Base-by-base conservation (phyloP, 1,139 yeast genomes). In the Suhomyces atakaporum region DNA sequence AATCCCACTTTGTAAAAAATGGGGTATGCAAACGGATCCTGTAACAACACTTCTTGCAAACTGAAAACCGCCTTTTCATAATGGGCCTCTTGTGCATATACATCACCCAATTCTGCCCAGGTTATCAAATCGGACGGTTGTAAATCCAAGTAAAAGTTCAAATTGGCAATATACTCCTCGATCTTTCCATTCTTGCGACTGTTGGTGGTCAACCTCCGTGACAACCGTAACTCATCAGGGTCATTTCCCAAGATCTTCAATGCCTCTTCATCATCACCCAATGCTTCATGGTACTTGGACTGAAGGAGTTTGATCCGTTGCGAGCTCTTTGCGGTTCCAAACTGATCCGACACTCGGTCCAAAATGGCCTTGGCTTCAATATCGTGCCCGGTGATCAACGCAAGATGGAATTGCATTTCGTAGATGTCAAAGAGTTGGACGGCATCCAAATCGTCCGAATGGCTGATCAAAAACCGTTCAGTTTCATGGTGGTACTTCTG, bases 81-180 rank as follows among this genome's bases (percentile, higher is more conserved):
- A 48, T 81, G 79, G 1, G 89, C 89, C n/a, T 71, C 46, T 7
- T 63, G 55, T 24, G 61, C 60, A 54, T 90, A 90, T 16, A 74
- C 69, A 26, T 79, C 77, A 5, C 81, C 84, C 40, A 88, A 66
- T 59, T 86, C 95, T 31, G 79, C 72, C 95, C 95, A 88, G 1
- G 86, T 66, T 46, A 83, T 79, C 5, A 77, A 64, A 58, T 92
- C 97, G 20, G 81, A 59, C 1, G 97, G 96, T 47, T 74, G 77
- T 36, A 69, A 55, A 33, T 76, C 75, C 35, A 81, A 58, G 49
- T 73, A 75, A 39, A 61, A 65, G 24, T 63, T 58, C 44, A 85
- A 66, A 43, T 71, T 75, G 30, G 63, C 61, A 29, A 81, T 71
- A 52, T 79, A 82, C 45, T 60, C 57, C 50, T 58, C 47, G 14